Evolutionary conservation across 2,329 filamentous ascomycete genomes (phyloP).

Genomic region (Ceratocystis destructans): DNA sequence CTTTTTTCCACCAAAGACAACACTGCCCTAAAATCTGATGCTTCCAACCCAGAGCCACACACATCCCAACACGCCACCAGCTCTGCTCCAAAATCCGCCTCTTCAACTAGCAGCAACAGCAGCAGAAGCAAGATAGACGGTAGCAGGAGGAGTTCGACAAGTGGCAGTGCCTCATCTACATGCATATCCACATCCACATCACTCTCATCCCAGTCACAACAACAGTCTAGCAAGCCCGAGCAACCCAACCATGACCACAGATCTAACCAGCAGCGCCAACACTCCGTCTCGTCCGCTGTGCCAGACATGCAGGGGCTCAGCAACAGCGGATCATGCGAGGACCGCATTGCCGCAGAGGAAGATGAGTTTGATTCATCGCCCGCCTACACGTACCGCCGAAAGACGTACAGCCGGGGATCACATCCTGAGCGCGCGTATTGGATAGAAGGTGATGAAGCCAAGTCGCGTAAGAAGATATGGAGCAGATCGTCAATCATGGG

Average conservation of each 20-base stretch:
- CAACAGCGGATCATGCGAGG: not conserved
- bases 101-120: not conserved
- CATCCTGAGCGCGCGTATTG: slow-evolving; percentile 35
- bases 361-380: slow-evolving; percentile 8
- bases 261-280: not conserved
- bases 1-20: slow-evolving; percentile 19
- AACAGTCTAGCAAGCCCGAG: not conserved
- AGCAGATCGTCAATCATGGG: slow-evolving; percentile 32
- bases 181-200: not conserved
- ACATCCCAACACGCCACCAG: not conserved
- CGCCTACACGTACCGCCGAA: not conserved
- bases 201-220: not conserved
- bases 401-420: not conserved
- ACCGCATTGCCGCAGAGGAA: not conserved
- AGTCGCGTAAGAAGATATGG: slow-evolving; percentile 18
- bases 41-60: not conserved
- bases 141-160: not conserved
- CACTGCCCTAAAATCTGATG: slow-evolving; percentile 11
- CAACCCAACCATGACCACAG: not conserved
- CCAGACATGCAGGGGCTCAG: not conserved
- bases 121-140: not conserved
- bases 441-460: slow-evolving; percentile 42
- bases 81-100: not conserved
- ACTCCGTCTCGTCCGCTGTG: not conserved
- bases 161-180: not conserved